A percentile compares a stretch with the other conserved stretches of the same genome.
Conservation (phyloP, 805 yeast genomes). For the Metschnikowia lachancei region DNA sequence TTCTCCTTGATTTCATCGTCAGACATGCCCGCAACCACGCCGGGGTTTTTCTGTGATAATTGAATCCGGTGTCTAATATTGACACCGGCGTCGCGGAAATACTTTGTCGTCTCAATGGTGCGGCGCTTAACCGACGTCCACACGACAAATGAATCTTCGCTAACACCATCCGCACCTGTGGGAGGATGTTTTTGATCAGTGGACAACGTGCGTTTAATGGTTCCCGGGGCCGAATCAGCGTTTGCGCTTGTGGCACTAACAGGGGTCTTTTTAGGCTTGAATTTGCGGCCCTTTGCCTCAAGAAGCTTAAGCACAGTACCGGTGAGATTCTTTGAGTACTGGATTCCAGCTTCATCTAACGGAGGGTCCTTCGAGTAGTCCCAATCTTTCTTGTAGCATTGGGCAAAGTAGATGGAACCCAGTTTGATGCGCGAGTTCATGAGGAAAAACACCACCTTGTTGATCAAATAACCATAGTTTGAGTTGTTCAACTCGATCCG, state of each 20-base stretch:
- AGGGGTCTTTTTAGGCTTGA: constrained; percentile 11
- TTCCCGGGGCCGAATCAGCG: neutral
- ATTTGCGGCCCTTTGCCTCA: constrained; percentile 34
- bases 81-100: constrained; percentile 61
- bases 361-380: constrained; percentile 76
- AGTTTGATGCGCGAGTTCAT: constrained; percentile 86
- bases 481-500: constrained; percentile 74
- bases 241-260: too few species aligned
- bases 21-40: constrained; percentile 71
- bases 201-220: constrained; percentile 22
- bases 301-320: constrained; percentile 48
- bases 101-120: constrained; percentile 74
- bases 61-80: constrained; percentile 74
- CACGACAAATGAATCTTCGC: constrained; percentile 67
- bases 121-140: constrained; percentile 93
- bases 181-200: constrained; percentile 43
- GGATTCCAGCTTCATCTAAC: constrained; percentile 67
- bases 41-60: constrained; percentile 85
- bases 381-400: constrained; percentile 60
- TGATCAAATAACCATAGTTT: constrained; percentile 82
- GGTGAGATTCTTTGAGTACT: constrained; percentile 64
- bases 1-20: constrained; percentile 55
- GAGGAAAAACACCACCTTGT: constrained; percentile 86
- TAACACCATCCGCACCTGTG: constrained; percentile 55
- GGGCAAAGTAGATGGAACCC: constrained; percentile 90